A percentile compares a stretch with the other conserved stretches of the same genome.
Conservation (phyloP, 129 eudicot species). For the Centella asiatica region DNA sequence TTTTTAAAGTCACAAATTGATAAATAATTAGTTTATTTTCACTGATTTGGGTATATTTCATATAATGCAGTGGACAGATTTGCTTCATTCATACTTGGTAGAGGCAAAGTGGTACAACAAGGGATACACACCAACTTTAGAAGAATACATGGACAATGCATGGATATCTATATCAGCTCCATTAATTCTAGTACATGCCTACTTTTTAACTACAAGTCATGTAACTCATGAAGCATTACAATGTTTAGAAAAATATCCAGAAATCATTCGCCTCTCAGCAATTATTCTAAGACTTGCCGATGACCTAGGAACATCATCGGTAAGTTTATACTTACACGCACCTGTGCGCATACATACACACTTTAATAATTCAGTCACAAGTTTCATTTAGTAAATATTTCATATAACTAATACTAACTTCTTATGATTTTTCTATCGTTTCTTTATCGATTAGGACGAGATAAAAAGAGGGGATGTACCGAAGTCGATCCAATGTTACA, state of each 20-base stretch:
- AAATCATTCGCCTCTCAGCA: slow-evolving; percentile 29
- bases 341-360: slow-evolving; percentile 6
- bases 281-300: slow-evolving; percentile 40
- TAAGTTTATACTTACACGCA: too few species aligned
- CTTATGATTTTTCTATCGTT: not conserved
- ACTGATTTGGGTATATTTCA: not conserved
- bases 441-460: slow-evolving; percentile 21
- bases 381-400: not conserved
- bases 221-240: slow-evolving; percentile 24
- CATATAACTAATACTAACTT: not conserved
- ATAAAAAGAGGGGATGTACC: slow-evolving; percentile 47
- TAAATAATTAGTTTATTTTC: not conserved
- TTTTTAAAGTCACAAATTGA: not conserved
- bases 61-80: slow-evolving; percentile 21
- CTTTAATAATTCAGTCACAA: not conserved
- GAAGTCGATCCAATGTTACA: slow-evolving; percentile 44
- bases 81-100: slow-evolving; percentile 12
- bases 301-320: slow-evolving; percentile 54
- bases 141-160: slow-evolving; percentile 22
- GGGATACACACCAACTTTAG: slow-evolving; percentile 18
- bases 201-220: slow-evolving; percentile 12
- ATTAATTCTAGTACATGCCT: slow-evolving; percentile 12
- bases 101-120: slow-evolving; percentile 32
- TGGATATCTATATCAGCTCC: slow-evolving; percentile 24
- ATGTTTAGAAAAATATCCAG: slow-evolving; percentile 14